Conservation (phyloP, 169 alveolate species). For the Babesia ovis region DNA sequence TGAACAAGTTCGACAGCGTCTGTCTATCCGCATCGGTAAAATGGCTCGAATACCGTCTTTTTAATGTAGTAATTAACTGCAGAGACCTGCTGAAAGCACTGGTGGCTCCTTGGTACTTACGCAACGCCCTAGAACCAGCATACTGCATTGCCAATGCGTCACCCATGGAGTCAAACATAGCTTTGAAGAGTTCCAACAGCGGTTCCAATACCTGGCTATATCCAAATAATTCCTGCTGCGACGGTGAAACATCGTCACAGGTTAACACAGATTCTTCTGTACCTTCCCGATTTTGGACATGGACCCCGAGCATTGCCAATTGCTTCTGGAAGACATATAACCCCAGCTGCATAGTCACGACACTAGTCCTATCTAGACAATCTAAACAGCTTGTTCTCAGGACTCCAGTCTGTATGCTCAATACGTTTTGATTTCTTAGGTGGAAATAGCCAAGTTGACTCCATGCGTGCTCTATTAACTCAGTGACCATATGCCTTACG, state of each 20-base stretch:
- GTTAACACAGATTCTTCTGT: background rate
- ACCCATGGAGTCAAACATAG: constrained; percentile 71
- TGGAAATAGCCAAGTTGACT: constrained; percentile 51
- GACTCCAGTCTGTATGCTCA: constrained; percentile 87
- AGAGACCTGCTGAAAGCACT: constrained; percentile 62
- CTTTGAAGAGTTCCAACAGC: constrained; percentile 44
- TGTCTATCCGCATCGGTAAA: constrained; percentile 77
- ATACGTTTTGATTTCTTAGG: background rate
- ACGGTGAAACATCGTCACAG: background rate
- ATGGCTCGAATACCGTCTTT: constrained; percentile 69
- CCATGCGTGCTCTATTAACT: constrained; percentile 46
- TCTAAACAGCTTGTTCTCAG: constrained; percentile 96
- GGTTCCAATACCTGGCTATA: constrained; percentile 32
- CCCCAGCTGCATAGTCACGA: constrained; percentile 76
- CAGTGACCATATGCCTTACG: constrained; percentile 46
- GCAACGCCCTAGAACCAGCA: constrained; percentile 79
- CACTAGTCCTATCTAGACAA: constrained; percentile 97
- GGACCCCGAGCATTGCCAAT: constrained; percentile 48
- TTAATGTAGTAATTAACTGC: constrained; percentile 72
- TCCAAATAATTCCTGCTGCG: constrained; percentile 17
- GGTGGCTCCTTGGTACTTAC: constrained; percentile 70
- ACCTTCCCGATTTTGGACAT: constrained; percentile 4
- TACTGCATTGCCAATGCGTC: constrained; percentile 78
- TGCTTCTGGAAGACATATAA: constrained; percentile 59
- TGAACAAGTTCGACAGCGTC: constrained; percentile 59